Evolutionary conservation across 768 basidiomycete genomes (phyloP), one percentile per base, ranked within the genome.

Genomic region (Clavaria fumosa): DNA sequence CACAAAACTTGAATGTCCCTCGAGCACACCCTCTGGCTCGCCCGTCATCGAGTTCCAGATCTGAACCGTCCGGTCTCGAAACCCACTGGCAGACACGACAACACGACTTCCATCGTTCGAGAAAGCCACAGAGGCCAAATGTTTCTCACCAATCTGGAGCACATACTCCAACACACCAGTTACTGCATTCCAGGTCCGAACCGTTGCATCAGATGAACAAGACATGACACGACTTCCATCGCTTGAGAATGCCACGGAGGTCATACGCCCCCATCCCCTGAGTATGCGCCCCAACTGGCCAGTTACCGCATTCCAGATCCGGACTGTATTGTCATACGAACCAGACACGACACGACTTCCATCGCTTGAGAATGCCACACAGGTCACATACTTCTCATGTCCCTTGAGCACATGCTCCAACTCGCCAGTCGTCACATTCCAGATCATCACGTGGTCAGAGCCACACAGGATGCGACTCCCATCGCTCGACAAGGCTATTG

Each of bases 141-240:
- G 41, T 21, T 31, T 31, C 12, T 4, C 14, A 3, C 37, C 23
- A 7, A 37, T 14, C 12, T 19, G 26, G 14, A 33, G 4, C 27
- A 31, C n/a, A n/a, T 11, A 10, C n/a, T n/a, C n/a, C n/a, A n/a
- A n/a, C 7, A n/a, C 17, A n/a, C 35, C 37, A 7, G 37, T 33
- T 20, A 31, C 26, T 4, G 27, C 26, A 23, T 38, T 20, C 41
- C 41, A 42, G 7, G 69, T 54, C 11, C 61, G 59, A 14, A 71
- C 52, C 7, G 66, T 67, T 45, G 65, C 61, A 55, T 71, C 69
- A 49, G 66, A 61, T 5, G 64, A 65, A 0, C 66, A 67, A 4
- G 66, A 68, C 4, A 67, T 54, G 22, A 73, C 59, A 47, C 52
- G 61, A 45, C 65, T 66, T 9, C 70, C 68, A 23, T 58, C 54